Base-by-base conservation (phyloP, 106 monocot species). In the Iris macrosiphon region DNA sequence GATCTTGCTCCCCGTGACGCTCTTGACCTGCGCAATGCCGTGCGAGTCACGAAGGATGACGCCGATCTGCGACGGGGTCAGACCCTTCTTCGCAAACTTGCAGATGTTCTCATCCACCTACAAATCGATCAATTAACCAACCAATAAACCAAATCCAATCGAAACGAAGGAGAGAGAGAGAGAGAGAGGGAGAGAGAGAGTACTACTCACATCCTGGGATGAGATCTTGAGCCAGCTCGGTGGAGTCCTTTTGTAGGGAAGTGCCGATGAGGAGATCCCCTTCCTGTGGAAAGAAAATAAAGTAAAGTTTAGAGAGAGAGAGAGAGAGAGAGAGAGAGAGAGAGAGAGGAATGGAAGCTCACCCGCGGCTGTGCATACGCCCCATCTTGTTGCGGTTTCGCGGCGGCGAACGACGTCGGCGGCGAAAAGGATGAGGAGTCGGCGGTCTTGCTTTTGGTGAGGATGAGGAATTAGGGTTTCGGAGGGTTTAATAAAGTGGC, bases 41-140 rank as follows among this genome's bases (percentile, higher is more conserved):
- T 78, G 80, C 1, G 80, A 81, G 31, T 87, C 87, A 74, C 81
- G 87, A 44, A 81, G 87, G 18, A 77, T 71, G 51, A 81, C 87
- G 49, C 87, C 81, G 28, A 87, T 87, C 74, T 77, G 77, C 1
- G 80, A 87, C 27, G 87, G 81, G 9, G 77, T 77, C 70, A 78
- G 54, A 1, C 87, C 87, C 70, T 87, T 87, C 81, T 81, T 87
- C 39, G 87, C 87, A n/a, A 81, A 71, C 68, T 80, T 87, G 59
- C 57, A 67, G 55, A 87, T 87, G 66, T 40, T 77, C 55, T 87
- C 86, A 49, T 81, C 81, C 24, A 87, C 81, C 84, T 84, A 22
- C 37, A 26, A 14, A 40, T 52, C 39, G 40, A 27, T 16, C 23
- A 49, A 26, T 2, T 17, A 10, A 53, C 31, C 3, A 4, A 49